A percentile compares a stretch with the other conserved stretches of the same genome.
These are phyloP conservation scores for Sambucus nigra DNA, from an alignment of 129 eudicot species.

Conservation along the genomic window DNA sequence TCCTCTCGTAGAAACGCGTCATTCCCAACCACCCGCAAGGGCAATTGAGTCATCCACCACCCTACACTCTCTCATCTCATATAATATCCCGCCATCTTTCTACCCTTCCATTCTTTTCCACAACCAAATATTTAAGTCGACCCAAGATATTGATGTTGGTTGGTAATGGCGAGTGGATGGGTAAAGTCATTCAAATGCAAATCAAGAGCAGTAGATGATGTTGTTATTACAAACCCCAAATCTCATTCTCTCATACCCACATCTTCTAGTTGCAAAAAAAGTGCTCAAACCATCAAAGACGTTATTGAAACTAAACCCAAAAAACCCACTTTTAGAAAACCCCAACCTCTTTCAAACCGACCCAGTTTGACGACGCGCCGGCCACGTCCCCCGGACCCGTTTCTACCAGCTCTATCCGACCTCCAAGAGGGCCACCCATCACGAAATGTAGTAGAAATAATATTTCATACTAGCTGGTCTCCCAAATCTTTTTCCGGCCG, in stretches of 20 bases:
- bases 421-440: slow-evolving; percentile 86
- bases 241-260: slow-evolving; percentile 35
- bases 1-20: slow-evolving; percentile 5
- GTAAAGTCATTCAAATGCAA: slow-evolving; percentile 85
- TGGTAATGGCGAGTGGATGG: slow-evolving; percentile 71
- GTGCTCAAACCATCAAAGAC: slow-evolving; percentile 52
- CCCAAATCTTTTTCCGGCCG: slow-evolving; percentile 65
- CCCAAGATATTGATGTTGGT: not conserved
- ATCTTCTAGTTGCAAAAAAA: slow-evolving; percentile 58
- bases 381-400: slow-evolving; percentile 30
- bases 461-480: slow-evolving; percentile 81
- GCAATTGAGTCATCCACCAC: slow-evolving; percentile 11
- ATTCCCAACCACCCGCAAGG: slow-evolving; percentile 2
- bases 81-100: slow-evolving; percentile 33
- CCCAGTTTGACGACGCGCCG: slow-evolving; percentile 30
- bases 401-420: slow-evolving; percentile 68
- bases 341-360: slow-evolving; percentile 25
- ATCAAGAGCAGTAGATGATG: slow-evolving; percentile 67
- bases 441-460: slow-evolving; percentile 87
- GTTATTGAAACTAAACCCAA: slow-evolving; percentile 43
- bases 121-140: no score
- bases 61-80: slow-evolving; percentile 9
- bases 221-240: slow-evolving; percentile 29
- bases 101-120: slow-evolving; percentile 29
- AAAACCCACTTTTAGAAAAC: slow-evolving; percentile 22